Evolutionary conservation across 176 grass and related monocot species (phyloP), one percentile per base, ranked within the genome.

Genomic region (Bolboschoenus planiculmis): DNA sequence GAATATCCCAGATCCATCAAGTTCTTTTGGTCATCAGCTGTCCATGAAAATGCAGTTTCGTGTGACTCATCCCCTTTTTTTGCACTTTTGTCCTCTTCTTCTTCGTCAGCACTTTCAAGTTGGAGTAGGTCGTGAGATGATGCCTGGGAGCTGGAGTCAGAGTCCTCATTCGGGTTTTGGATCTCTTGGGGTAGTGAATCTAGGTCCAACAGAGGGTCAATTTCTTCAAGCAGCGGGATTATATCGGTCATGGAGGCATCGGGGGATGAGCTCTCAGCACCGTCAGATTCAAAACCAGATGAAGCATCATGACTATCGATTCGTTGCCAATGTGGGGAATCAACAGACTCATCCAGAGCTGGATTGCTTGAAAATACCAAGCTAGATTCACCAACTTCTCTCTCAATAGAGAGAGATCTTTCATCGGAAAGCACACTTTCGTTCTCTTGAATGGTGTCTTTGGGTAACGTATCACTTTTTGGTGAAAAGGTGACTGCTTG

Each of bases 1-100:
- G 92, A 95, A 75, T 92, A 91, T 54, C 95, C 95, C 64, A 98
- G 95, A 84, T 95, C 92, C 90, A 98, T 91, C 29, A 95, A 71
- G 88, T 93, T 98, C 65, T 92, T 98, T 67, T 94, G 88, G 86
- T 98, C 95, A 81, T 98, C 95, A 58, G 81, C 92, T 70, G 95
- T 97, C 95, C 95, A 97, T 27, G 83, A 84, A 84, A 97, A 86
- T 53, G 90, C 90, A 86, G 83, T 84, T 86, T 89, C 81, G 54
- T 62, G 83, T 39, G 29, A 78, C 14, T 89, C 86, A 67, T 92
- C 87, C 66, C 90, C 88, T 50, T 94, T 72, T 60, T 84, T 85
- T 26, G 57, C 56, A 20, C 42, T 59, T 77, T 84, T 68, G 11
- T 86, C 84, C 51, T 88, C 87, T n/a, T 77, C 85, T 85, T 84